Evolutionary conservation across 305 asterid species (phyloP), one percentile per base, ranked within the genome.

Genomic region (Fraxinus velutina): DNA sequence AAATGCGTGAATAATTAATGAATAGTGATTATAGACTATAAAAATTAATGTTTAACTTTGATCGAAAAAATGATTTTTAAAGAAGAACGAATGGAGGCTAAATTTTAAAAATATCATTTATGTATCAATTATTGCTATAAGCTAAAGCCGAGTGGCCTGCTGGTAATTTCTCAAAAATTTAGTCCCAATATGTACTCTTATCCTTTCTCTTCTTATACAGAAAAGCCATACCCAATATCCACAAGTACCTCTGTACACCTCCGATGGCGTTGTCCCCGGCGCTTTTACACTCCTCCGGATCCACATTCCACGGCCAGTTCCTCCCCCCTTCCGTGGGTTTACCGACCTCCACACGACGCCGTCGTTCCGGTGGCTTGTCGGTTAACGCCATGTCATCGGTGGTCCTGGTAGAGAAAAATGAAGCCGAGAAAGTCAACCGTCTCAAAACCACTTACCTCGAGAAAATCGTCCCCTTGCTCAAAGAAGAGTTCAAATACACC

Each of bases 401-500:
- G 44, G 94, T 90, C 8, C 88, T 92, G 75, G 96, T 95, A 78
- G 99, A 95, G 62, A 95, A 92, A 85, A 83, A 91, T 80, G 97
- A 95, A 6, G 85, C 96, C 62, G 95, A 92, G 87, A 90, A 88
- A 29, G 86, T 87, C 73, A 78, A 86, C 80, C 92, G 97, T 47
- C 95, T 95, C 84, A 92, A 92, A 88, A 62, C 92, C 34, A 74
- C 86, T 71, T 94, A 95, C 90, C 80, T 94, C 36, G 93, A 95
- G 29, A 94, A 86, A 85, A 91, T 94, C 70, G 89, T 91, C 7
- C 99, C 99, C 1, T 1, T 88, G 83, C 97, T 95, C 79, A 94
- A 87, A 32, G 96, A 94, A 36, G 99, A 94, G 92, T 95, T 95
- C 88, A 87, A 79, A n/a, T 95, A 95, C 89, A 80, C 91, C 70